phyloP scores from a whole-genome alignment of 768 basidiomycete genomes.

The Trametes cinnabarina region DNA sequence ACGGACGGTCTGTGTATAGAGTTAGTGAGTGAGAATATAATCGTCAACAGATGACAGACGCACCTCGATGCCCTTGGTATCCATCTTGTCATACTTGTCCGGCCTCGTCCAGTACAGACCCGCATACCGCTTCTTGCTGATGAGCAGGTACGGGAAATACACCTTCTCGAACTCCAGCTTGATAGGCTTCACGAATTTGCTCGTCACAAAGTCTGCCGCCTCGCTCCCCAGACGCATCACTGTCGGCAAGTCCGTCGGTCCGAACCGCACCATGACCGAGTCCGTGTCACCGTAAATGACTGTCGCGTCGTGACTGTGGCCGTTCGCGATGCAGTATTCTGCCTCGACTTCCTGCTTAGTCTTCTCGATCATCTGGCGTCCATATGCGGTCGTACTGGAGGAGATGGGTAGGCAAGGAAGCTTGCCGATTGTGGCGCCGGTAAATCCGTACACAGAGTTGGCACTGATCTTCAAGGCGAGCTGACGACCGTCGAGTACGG shows the following conservation, averaged over 20 bases:
- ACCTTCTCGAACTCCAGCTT: slow-evolving; percentile 99
- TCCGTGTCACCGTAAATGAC: slow-evolving; percentile 99
- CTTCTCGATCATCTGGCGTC: slow-evolving; percentile 98
- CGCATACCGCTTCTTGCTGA: slow-evolving; percentile 98
- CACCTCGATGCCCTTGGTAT: slow-evolving; percentile 98
- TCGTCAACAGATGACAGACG: slow-evolving; percentile 25
- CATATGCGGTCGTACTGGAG: slow-evolving; percentile 92
- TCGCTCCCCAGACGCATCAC: slow-evolving; percentile 93
- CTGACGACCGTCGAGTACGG: slow-evolving; percentile 96
- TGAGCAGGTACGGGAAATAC: slow-evolving; percentile 96
- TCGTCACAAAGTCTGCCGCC: slow-evolving; percentile 88
- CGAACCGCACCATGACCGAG: slow-evolving; percentile 98
- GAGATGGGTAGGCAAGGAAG: slow-evolving; percentile 95
- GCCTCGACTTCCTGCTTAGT: slow-evolving; percentile 94
- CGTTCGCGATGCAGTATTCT: slow-evolving; percentile 82
- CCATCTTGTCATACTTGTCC: slow-evolving; percentile 99
- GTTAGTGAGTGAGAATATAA: too few species aligned
- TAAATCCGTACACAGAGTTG: slow-evolving; percentile 99
- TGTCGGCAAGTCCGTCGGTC: slow-evolving; percentile 76
- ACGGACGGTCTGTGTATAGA: slow-evolving; percentile 97
- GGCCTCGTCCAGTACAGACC: slow-evolving; percentile 96
- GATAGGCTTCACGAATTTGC: slow-evolving; percentile 91
- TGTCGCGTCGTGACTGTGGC: slow-evolving; percentile 81
- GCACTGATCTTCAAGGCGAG: slow-evolving; percentile 98
- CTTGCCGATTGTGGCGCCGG: slow-evolving; percentile 96